Conservation (phyloP, 331 rosid genomes). For the Telfairia occidentalis region DNA sequence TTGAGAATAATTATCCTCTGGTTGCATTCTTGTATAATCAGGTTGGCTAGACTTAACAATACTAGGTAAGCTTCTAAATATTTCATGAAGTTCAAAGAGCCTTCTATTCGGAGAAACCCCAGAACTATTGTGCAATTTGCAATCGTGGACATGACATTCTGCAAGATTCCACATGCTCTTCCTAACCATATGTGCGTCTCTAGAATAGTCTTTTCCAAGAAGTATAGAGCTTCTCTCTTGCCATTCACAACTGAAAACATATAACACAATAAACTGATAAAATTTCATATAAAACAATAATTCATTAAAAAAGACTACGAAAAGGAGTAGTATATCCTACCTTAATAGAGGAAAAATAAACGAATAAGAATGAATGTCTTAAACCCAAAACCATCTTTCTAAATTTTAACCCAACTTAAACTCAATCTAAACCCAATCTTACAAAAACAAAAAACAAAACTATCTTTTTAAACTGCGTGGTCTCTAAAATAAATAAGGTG, state of each 20-base stretch:
- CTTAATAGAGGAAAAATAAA: background rate
- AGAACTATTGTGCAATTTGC: slow-evolving; percentile 49
- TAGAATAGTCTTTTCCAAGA: slow-evolving; percentile 25
- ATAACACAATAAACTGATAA: background rate
- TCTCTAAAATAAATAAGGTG: background rate
- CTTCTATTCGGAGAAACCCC: slow-evolving; percentile 41
- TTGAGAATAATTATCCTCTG: slow-evolving; percentile 23
- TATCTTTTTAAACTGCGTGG: background rate
- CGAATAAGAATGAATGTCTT: background rate
- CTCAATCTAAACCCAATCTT: background rate
- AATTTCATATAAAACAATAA: background rate
- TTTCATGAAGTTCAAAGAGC: slow-evolving; percentile 82
- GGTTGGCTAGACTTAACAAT: slow-evolving; percentile 26
- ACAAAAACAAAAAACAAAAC: background rate
- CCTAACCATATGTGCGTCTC: slow-evolving; percentile 21
- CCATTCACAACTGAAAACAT: slow-evolving; percentile 73
- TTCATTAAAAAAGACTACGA: background rate
- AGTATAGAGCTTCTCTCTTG: slow-evolving; percentile 46
- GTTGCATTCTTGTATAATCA: slow-evolving; percentile 37
- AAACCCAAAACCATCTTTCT: too few species aligned
- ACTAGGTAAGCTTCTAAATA: slow-evolving; percentile 65
- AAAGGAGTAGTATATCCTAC: background rate
- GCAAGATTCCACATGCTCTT: slow-evolving; percentile 58
- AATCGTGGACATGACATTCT: slow-evolving; percentile 80
- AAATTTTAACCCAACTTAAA: background rate